Conservation (phyloP, 2,329 filamentous ascomycete species). For the Plenodomus lindquistii region DNA sequence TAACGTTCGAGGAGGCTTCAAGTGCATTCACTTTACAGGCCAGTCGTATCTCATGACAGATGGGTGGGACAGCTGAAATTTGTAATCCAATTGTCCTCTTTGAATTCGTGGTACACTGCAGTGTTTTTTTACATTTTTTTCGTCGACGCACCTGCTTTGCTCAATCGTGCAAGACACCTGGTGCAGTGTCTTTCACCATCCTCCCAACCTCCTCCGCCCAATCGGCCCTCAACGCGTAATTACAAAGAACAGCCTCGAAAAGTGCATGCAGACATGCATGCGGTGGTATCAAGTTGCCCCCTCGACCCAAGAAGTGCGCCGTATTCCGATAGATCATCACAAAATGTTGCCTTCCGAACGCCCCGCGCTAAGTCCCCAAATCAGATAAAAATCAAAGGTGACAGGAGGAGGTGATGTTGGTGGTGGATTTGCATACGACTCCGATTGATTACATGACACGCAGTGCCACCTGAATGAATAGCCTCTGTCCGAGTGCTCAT, state of each 20-base stretch:
- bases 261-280: slow-evolving; percentile 10
- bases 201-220: neutral
- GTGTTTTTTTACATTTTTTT: too few relatives aligned
- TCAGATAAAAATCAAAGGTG: slow-evolving; percentile 13
- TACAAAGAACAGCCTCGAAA: neutral
- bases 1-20: too few relatives aligned
- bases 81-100: too few relatives aligned
- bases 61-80: too few relatives aligned
- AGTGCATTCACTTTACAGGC: too few relatives aligned
- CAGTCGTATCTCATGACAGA: too few relatives aligned
- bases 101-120: too few relatives aligned
- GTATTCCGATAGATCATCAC: slow-evolving; percentile 15
- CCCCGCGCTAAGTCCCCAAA: slow-evolving; percentile 23
- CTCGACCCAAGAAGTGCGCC: slow-evolving; percentile 9
- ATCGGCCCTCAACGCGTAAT: neutral
- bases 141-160: too few relatives aligned
- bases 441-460: too few relatives aligned
- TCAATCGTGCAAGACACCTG: too few relatives aligned
- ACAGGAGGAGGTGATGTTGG: slow-evolving; percentile 1
- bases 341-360: slow-evolving; percentile 17
- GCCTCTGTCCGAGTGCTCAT: neutral
- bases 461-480: slow-evolving; percentile 1
- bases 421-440: slow-evolving; percentile 5
- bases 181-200: neutral
- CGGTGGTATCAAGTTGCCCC: slow-evolving; percentile 22